Evolutionary conservation across 2,329 filamentous ascomycete species (phyloP).

Genomic region (Aspergillus intermedius): DNA sequence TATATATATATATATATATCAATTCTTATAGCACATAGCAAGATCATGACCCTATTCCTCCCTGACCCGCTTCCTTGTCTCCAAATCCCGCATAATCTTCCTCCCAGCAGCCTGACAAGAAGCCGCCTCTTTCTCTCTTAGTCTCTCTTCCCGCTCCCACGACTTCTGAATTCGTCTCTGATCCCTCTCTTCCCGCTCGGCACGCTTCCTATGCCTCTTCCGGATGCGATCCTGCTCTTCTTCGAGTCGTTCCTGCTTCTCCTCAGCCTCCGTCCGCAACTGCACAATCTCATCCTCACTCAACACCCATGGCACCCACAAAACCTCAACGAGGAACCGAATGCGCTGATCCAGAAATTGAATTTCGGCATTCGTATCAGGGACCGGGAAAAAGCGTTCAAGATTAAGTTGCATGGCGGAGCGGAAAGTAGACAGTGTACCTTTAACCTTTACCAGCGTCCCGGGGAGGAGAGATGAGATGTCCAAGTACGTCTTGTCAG

Average conservation of each 20-base stretch:
- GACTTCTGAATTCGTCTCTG: conserved; percentile 24
- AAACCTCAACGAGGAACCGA: conserved; percentile 43
- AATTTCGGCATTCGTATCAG: conserved; percentile 50
- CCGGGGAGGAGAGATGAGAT: conserved; percentile 44
- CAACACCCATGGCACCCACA: conserved; percentile 50
- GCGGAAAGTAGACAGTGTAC: conserved; percentile 49
- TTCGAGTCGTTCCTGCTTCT: conserved; percentile 31
- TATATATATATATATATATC: too few relatives aligned
- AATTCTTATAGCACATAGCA: background rate
- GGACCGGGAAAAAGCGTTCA: conserved; percentile 46
- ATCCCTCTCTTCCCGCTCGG: conserved; percentile 34
- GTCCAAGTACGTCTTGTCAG: conserved; percentile 36
- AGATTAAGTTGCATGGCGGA: conserved; percentile 47
- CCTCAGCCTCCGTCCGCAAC: conserved; percentile 37
- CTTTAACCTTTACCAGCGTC: conserved; percentile 51
- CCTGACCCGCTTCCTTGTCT: conserved; percentile 1
- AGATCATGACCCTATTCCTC: background rate
- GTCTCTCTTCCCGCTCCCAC: conserved; percentile 37
- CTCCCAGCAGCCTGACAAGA: conserved; percentile 25
- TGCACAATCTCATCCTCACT: conserved; percentile 36
- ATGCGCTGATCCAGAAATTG: conserved; percentile 47
- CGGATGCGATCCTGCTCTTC: conserved; percentile 31
- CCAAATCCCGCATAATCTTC: conserved; percentile 17
- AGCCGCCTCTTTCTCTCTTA: conserved; percentile 29
- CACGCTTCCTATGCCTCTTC: conserved; percentile 18